Conservation (phyloP, 2,329 filamentous ascomycete species). For the Claviceps cyperi region DNA sequence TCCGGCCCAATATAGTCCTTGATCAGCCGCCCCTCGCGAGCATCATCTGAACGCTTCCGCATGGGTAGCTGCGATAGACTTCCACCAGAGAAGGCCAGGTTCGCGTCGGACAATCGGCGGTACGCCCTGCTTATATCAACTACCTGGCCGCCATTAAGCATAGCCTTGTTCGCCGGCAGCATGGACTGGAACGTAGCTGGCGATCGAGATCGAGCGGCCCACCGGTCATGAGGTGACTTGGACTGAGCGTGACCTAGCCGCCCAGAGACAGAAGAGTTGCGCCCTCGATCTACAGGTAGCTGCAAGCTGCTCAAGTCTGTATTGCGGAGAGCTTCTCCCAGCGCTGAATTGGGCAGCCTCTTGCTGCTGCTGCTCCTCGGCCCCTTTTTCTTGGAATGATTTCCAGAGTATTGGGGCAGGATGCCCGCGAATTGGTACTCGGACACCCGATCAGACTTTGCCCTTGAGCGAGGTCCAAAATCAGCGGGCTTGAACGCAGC, state of each 20-base stretch:
- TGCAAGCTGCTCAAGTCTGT: slow-evolving; percentile 34
- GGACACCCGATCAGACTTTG: slow-evolving; percentile 28
- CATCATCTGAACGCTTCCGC: slow-evolving; percentile 33
- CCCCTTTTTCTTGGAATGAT: slow-evolving; percentile 19
- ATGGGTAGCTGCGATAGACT: slow-evolving; percentile 46
- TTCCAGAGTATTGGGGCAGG: slow-evolving; percentile 4
- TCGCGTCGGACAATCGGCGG: slow-evolving; percentile 56
- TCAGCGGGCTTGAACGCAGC: slow-evolving; percentile 31
- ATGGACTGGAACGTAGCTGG: slow-evolving; percentile 15
- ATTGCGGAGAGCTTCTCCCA: slow-evolving; percentile 40
- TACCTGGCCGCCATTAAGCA: slow-evolving; percentile 45
- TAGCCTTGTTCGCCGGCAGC: slow-evolving; percentile 22
- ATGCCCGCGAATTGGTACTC: slow-evolving; percentile 50
- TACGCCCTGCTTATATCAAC: slow-evolving; percentile 59
- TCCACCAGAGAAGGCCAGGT: slow-evolving; percentile 48
- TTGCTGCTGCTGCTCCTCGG: slow-evolving; percentile 17
- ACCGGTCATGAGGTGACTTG: slow-evolving; percentile 38
- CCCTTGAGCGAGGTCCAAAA: slow-evolving; percentile 23
- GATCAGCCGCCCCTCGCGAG: slow-evolving; percentile 40
- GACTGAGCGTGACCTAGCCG: slow-evolving; percentile 27
- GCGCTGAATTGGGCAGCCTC: slow-evolving; percentile 20
- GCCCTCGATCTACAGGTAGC: slow-evolving; percentile 30
- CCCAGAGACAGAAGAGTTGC: slow-evolving; percentile 25
- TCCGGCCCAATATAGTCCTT: slow-evolving; percentile 55
- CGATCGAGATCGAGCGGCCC: slow-evolving; percentile 25